Conservation (phyloP, 2,329 filamentous ascomycete species). For the Scedosporium aurantiacum region DNA sequence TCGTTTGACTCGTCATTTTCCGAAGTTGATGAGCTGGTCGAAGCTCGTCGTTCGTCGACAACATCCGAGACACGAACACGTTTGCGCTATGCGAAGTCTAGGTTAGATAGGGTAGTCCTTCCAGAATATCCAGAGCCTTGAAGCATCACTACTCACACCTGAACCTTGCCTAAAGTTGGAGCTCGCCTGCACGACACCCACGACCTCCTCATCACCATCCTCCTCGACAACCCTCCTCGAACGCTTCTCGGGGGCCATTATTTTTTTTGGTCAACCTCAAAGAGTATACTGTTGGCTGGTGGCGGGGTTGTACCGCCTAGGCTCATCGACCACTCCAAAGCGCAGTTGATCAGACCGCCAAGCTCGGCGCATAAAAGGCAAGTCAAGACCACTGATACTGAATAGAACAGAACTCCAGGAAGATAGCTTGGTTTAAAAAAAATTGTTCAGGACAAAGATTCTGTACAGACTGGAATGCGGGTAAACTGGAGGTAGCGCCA, state of each 20-base stretch:
- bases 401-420: no score
- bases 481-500: no score
- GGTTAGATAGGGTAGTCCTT: background rate
- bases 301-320: background rate
- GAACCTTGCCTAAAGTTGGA: constrained; percentile 27
- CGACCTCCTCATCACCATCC: constrained; percentile 22
- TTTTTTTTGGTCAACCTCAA: background rate
- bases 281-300: background rate
- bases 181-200: constrained; percentile 27
- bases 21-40: constrained; percentile 9
- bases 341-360: no score
- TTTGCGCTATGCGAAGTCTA: constrained; percentile 18
- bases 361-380: no score
- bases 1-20: constrained; percentile 4
- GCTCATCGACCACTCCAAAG: no score
- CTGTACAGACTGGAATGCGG: no score
- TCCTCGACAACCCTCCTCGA: constrained; percentile 24
- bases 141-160: constrained; percentile 12
- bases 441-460: no score
- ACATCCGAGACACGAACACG: constrained; percentile 21
- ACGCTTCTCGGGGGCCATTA: constrained; percentile 30
- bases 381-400: no score
- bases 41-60: constrained; percentile 9
- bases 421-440: no score
- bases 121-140: background rate